Conservation (phyloP, 768 basidiomycete species). For the Paxillus rubicundulus region DNA sequence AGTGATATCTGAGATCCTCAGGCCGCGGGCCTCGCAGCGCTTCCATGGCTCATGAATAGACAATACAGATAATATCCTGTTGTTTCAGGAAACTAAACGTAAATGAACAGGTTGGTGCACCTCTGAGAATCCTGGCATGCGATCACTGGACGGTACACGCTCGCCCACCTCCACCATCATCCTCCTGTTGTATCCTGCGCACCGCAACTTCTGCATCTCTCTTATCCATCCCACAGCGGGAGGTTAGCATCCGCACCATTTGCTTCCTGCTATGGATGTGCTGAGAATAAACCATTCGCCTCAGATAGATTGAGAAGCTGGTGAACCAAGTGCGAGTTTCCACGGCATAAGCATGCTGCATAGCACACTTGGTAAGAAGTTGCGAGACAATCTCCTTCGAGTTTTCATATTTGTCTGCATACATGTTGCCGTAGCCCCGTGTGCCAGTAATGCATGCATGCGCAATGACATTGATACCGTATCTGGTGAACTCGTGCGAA, state of each 20-base stretch:
- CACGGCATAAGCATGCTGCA: conserved; percentile 15
- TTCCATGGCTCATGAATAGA: too few species aligned
- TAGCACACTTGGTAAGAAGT: conserved; percentile 23
- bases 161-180: not conserved
- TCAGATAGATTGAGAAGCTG: conserved; percentile 22
- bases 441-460: conserved; percentile 34
- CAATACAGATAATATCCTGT: too few species aligned
- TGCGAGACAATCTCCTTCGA: conserved; percentile 29
- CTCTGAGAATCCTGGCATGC: not conserved
- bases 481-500: conserved; percentile 19
- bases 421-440: conserved; percentile 29
- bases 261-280: conserved; percentile 21
- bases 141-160: conserved; percentile 21
- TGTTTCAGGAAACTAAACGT: too few species aligned
- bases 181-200: conserved; percentile 16
- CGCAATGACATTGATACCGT: conserved; percentile 20
- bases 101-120: too few species aligned
- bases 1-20: too few species aligned
- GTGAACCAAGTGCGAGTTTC: conserved; percentile 26
- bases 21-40: too few species aligned
- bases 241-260: conserved; percentile 24
- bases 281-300: conserved; percentile 19
- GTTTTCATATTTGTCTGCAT: conserved; percentile 35
- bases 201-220: conserved; percentile 19
- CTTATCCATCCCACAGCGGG: conserved; percentile 24